Conservation (phyloP, 768 basidiomycete genomes). For the Tephrocybe sp. region DNA sequence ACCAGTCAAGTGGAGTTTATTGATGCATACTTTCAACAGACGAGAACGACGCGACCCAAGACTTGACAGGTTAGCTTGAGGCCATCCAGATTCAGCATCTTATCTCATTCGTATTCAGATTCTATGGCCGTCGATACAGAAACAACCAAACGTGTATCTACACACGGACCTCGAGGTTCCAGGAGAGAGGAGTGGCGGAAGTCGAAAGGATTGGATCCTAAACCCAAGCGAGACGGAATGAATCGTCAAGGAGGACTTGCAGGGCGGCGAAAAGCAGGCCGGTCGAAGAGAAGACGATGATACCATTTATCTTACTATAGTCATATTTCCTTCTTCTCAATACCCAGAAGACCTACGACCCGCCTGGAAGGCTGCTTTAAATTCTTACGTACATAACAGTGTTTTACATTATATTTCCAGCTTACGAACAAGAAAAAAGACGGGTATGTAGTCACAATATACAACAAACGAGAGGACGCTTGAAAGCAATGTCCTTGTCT, state of each 20-base stretch:
- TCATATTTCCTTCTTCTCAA: conserved; percentile 1
- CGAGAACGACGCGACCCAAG: conserved; percentile 22
- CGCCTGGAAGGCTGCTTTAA: too few relatives aligned
- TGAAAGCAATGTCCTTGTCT: too few relatives aligned
- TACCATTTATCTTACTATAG: conserved; percentile 5
- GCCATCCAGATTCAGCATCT: not conserved
- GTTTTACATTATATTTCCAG: too few relatives aligned
- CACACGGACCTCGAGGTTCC: conserved; percentile 77
- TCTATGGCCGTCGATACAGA: conserved; percentile 56
- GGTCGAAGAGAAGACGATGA: conserved; percentile 71
- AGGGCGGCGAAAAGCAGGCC: conserved; percentile 66
- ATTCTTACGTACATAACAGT: too few relatives aligned
- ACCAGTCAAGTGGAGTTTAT: conserved; percentile 34
- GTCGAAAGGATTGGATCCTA: conserved; percentile 70
- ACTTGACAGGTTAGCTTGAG: conserved; percentile 33
- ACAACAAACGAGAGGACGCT: too few relatives aligned
- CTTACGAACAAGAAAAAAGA: too few relatives aligned
- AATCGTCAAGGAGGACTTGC: conserved; percentile 68
- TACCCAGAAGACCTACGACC: not conserved
- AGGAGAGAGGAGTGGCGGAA: conserved; percentile 80
- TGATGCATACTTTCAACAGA: conserved; percentile 38
- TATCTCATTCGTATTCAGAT: conserved; percentile 32
- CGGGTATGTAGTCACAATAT: too few relatives aligned
- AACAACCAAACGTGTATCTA: conserved; percentile 55
- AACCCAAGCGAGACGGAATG: conserved; percentile 52